These are phyloP conservation scores for Salix koriyanagi DNA, from an alignment of 345 rosid genomes.

Conservation along the genomic window DNA sequence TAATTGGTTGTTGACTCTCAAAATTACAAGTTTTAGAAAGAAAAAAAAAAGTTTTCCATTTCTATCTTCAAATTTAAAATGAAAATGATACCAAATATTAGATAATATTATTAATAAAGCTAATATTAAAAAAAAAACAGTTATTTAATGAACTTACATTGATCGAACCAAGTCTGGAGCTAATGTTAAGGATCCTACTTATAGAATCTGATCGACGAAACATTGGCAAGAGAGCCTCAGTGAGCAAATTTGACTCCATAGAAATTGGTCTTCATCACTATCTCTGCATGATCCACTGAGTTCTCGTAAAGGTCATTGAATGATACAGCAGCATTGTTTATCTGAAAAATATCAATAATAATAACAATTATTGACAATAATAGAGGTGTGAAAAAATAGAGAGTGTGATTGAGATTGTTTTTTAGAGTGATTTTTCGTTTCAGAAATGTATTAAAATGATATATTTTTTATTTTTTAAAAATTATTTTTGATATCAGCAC, in stretches of 20 bases:
- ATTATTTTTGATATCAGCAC: too few relatives aligned
- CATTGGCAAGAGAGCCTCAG: conserved; percentile 59
- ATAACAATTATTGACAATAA: too few relatives aligned
- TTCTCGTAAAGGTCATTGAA: conserved; percentile 62
- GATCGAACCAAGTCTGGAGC: conserved; percentile 73
- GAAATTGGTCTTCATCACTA: conserved; percentile 63
- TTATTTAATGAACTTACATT: conserved; percentile 34
- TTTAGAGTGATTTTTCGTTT: too few relatives aligned
- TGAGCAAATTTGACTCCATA: conserved; percentile 62
- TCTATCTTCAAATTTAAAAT: too few relatives aligned
- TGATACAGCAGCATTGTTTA: conserved; percentile 79
- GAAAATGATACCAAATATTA: too few relatives aligned
- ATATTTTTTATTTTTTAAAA: too few relatives aligned
- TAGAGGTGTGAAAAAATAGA: too few relatives aligned
- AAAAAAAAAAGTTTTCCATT: too few relatives aligned
- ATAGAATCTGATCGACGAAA: conserved; percentile 48
- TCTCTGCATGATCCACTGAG: conserved; percentile 63
- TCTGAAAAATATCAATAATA: conserved; percentile 27
- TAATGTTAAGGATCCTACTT: conserved; percentile 65
- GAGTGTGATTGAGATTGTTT: too few relatives aligned
- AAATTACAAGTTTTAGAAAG: too few relatives aligned
- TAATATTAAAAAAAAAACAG: not conserved
- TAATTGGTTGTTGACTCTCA: too few relatives aligned
- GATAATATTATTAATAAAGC: not conserved
- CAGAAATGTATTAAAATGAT: too few relatives aligned